phyloP scores from a whole-genome alignment of 1,139 yeast genomes.

The Hansenula sp. region DNA sequence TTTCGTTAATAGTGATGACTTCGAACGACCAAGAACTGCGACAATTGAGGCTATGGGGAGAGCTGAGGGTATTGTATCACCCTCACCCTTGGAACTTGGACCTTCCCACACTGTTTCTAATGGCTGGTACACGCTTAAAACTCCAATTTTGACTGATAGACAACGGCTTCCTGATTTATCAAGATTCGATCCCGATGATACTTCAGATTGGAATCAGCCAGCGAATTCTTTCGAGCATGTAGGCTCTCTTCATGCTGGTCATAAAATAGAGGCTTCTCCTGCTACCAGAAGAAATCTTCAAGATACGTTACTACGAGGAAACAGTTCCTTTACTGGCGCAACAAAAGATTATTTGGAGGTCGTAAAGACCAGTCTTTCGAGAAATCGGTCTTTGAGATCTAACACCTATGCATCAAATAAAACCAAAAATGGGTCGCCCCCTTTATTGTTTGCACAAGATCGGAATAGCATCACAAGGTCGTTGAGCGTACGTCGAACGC shows the following conservation, averaged over 20 bases:
- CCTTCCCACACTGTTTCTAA: no score
- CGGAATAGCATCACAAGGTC: conserved; percentile 4
- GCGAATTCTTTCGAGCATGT: not conserved
- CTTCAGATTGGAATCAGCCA: no score
- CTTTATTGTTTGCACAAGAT: conserved; percentile 16
- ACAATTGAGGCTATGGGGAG: no score
- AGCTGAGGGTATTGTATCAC: no score
- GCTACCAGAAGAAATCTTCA: conserved; percentile 1
- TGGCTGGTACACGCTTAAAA: no score
- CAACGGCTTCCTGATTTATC: no score
- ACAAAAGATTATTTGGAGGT: conserved; percentile 4
- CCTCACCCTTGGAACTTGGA: no score
- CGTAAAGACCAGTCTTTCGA: conserved; percentile 8
- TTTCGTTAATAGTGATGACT: no score
- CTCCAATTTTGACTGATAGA: no score
- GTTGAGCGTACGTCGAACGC: not conserved
- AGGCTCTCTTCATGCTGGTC: not conserved
- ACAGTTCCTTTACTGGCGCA: not conserved
- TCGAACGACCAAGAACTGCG: no score
- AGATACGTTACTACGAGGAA: conserved; percentile 6
- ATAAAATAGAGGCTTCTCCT: no score
- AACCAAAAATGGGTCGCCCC: conserved; percentile 8
- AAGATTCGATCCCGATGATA: no score
- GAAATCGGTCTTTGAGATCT: conserved; percentile 4
- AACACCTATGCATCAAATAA: not conserved